Conservation (phyloP, 2,329 filamentous ascomycete genomes). For the Colletotrichum sp. region DNA sequence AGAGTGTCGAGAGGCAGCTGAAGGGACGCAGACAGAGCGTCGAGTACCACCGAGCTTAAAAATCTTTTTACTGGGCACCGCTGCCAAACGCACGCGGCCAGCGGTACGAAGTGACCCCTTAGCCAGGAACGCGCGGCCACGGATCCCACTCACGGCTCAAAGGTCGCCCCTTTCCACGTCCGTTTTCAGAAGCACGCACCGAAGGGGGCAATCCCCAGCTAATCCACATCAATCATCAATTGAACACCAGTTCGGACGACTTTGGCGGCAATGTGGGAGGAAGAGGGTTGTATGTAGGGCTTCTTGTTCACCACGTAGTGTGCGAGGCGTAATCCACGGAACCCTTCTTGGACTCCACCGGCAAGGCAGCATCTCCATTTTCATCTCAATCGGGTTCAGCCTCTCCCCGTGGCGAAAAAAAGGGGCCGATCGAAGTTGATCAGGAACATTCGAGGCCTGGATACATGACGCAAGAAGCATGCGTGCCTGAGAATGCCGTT, state of each 20-base stretch:
- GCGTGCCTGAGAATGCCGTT: neutral
- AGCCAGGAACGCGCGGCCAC: conserved; percentile 12
- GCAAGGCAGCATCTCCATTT: neutral
- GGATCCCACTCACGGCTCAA: neutral
- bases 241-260: neutral
- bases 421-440: neutral
- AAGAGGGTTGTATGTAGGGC: neutral
- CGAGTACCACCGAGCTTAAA: neutral
- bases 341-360: neutral
- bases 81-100: conserved; percentile 5
- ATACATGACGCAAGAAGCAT: conserved; percentile 10
- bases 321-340: neutral
- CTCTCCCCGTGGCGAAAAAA: neutral
- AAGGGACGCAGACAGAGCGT: neutral
- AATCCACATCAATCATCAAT: neutral
- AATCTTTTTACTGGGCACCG: neutral
- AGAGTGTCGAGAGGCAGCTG: neutral
- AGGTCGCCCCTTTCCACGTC: neutral
- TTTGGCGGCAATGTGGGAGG: neutral
- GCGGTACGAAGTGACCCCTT: neutral
- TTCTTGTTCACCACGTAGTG: neutral
- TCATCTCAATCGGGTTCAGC: neutral
- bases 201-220: neutral
- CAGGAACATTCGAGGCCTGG: conserved; percentile 3
- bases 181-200: neutral